Base-by-base conservation (phyloP, 2,329 filamentous ascomycete genomes). In the Zasmidium angulare region DNA sequence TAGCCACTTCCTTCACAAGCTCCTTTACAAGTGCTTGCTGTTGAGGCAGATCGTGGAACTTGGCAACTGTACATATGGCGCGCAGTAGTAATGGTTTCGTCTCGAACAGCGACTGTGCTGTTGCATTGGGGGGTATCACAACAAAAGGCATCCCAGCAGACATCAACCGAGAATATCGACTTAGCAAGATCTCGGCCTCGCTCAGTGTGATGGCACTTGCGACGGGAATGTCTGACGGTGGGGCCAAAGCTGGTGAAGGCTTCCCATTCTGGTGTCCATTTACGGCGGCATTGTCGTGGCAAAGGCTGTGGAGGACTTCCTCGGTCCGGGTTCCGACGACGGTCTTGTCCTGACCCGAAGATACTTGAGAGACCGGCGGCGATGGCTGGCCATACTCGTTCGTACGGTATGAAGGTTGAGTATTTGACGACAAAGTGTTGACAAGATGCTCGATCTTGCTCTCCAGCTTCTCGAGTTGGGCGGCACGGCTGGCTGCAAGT, bases 401-500 rank as follows among this genome's bases (percentile, higher is more conserved):
- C 21, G 50, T 47, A 12, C 50, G 50, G 17, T 50, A 47, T 24
- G 59, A 53, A 23, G 55, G 47, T 47, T 67, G 65, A 6, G 48
- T 40, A 26, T 58, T 53, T 6, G 63, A 60, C 2, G 69, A 68
- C 1, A 73, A 40, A 10, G 70, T 66, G 50, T 72, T 70, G 46
- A 73, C 70, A 2, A 73, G 64, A 59, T 70, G 66, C 49, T 72
- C 70, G 31, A 73, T 68, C 58, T 71, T 73, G 58, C 59, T 69
- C 57, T 73, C 71, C 17, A 73, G 63, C 50, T 73, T 71, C 60
- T 72, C 70, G 1, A 73, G 62, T 53, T 73, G 71, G 22, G 70
- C 71, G 21, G 71, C 67, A 20, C 70, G 70, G 23, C 70, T 72
- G 29, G 20, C n/a, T 9, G 48, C 21, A 36, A 24, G 29, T 47